A percentile compares a stretch with the other conserved stretches of the same genome.
Evolutionary conservation across 2,329 filamentous ascomycete genomes (phyloP).

Genomic region (Thelonectria blattea): DNA sequence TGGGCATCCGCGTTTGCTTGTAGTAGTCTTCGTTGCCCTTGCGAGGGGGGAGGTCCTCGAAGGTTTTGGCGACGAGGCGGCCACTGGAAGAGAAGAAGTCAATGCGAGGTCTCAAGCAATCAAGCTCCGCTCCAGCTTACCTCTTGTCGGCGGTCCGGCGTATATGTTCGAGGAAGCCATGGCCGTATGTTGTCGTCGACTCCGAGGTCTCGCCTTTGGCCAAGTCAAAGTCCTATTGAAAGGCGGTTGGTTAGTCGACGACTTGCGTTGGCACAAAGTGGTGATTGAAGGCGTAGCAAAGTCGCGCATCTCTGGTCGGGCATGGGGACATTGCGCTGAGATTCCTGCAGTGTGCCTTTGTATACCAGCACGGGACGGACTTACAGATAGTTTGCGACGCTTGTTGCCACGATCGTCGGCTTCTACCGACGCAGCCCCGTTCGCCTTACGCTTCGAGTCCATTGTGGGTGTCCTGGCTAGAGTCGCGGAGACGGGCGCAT

Average conservation of each 20-base stretch:
- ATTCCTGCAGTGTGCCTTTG: background rate
- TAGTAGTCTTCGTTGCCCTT: slow-evolving; percentile 77
- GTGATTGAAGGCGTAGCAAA: slow-evolving; percentile 3
- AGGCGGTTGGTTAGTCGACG: slow-evolving; percentile 19
- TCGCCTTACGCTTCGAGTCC: slow-evolving; percentile 65
- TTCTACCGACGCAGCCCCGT: slow-evolving; percentile 52
- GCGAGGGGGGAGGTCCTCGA: slow-evolving; percentile 73
- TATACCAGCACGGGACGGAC: slow-evolving; percentile 43
- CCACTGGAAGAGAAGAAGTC: slow-evolving; percentile 56
- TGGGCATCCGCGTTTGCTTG: slow-evolving; percentile 75
- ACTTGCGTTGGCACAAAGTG: background rate
- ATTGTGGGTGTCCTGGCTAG: slow-evolving; percentile 44
- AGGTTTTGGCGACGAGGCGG: slow-evolving; percentile 75
- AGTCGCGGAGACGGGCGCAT: slow-evolving; percentile 39
- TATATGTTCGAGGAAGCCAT: slow-evolving; percentile 77
- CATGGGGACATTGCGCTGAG: background rate
- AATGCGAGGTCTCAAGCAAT: slow-evolving; percentile 3
- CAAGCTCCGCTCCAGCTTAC: slow-evolving; percentile 54
- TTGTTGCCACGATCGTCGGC: slow-evolving; percentile 61
- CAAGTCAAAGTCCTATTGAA: slow-evolving; percentile 52
- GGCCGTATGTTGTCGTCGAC: slow-evolving; percentile 73
- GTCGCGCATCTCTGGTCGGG: slow-evolving; percentile 7
- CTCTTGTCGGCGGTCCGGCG: slow-evolving; percentile 81
- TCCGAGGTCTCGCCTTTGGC: slow-evolving; percentile 66
- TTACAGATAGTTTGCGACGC: slow-evolving; percentile 59